A percentile compares a stretch with the other conserved stretches of the same genome.
Conservation (phyloP, 2,329 filamentous ascomycete species). For the Pochonia chlamydosporia region DNA sequence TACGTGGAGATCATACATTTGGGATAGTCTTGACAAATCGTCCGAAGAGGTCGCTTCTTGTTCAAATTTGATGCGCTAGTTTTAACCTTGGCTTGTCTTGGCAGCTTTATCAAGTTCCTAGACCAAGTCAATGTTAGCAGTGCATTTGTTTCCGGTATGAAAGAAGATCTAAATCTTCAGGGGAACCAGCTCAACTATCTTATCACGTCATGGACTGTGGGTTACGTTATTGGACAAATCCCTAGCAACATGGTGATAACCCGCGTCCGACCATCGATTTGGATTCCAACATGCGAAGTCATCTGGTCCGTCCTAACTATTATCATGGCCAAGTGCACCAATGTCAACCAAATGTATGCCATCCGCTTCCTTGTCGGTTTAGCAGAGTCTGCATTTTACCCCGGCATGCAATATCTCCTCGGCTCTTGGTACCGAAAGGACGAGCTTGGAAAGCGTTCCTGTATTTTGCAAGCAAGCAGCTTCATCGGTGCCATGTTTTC, state of each 20-base stretch:
- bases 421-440: slow-evolving; percentile 36
- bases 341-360: slow-evolving; percentile 27
- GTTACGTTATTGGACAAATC: slow-evolving; percentile 13
- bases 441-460: slow-evolving; percentile 30
- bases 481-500: slow-evolving; percentile 37
- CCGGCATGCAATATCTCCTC: slow-evolving; percentile 28
- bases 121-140: slow-evolving; percentile 14
- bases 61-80: not conserved
- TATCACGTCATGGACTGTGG: slow-evolving; percentile 25
- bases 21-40: not conserved
- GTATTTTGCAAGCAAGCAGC: slow-evolving; percentile 36
- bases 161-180: slow-evolving; percentile 43
- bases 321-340: slow-evolving; percentile 16
- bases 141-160: slow-evolving; percentile 33
- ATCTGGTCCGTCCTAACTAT: slow-evolving; percentile 19
- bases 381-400: slow-evolving; percentile 25
- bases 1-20: not conserved
- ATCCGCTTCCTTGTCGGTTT: slow-evolving; percentile 36
- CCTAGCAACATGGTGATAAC: slow-evolving; percentile 13
- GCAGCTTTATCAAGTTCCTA: slow-evolving; percentile 38
- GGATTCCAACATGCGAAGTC: slow-evolving; percentile 26
- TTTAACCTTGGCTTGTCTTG: not conserved
- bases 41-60: not conserved
- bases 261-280: slow-evolving; percentile 13
- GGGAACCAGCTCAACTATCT: slow-evolving; percentile 48